Conservation (phyloP, 1,139 yeast species). For the Suhomyces anneliseae region DNA sequence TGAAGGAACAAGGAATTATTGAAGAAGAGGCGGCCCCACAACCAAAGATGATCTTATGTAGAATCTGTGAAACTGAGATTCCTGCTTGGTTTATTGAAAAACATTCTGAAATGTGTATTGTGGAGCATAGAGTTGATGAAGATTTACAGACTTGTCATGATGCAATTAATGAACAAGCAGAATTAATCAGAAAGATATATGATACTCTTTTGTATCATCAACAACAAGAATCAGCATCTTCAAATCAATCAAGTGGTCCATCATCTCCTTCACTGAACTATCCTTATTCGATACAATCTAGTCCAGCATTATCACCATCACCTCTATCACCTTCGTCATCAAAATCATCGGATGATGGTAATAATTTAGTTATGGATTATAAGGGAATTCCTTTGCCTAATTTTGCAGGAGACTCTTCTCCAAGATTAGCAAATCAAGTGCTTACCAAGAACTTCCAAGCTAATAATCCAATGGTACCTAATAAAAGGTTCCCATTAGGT, state of each 20-base stretch:
- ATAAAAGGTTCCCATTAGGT: constrained; percentile 61
- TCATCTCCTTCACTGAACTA: constrained; percentile 3
- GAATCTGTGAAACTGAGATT: constrained; percentile 88
- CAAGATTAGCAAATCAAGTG: constrained; percentile 25
- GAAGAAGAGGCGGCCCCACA: constrained; percentile 69
- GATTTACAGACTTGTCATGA: constrained; percentile 81
- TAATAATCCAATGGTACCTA: constrained; percentile 18
- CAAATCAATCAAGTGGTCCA: constrained; percentile 4
- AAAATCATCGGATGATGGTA: constrained; percentile 13
- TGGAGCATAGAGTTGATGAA: constrained; percentile 82
- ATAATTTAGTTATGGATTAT: constrained; percentile 44
- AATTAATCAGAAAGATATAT: constrained; percentile 47
- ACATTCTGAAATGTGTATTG: constrained; percentile 84
- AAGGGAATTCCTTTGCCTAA: constrained; percentile 56
- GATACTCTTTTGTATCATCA: constrained; percentile 35
- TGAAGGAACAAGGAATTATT: constrained; percentile 60
- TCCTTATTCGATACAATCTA: constrained; percentile 8
- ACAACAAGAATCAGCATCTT: constrained; percentile 11
- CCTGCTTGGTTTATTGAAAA: constrained; percentile 97
- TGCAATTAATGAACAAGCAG: constrained; percentile 67
- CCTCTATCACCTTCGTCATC: constrained; percentile 23
- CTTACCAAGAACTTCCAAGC: constrained; percentile 17
- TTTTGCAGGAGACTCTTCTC: constrained; percentile 19
- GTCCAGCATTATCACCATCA: constrained; percentile 19
- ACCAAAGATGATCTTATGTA: constrained; percentile 77